Conservation (phyloP, 2,329 filamentous ascomycete genomes). For the Cladorrhinum sp. region DNA sequence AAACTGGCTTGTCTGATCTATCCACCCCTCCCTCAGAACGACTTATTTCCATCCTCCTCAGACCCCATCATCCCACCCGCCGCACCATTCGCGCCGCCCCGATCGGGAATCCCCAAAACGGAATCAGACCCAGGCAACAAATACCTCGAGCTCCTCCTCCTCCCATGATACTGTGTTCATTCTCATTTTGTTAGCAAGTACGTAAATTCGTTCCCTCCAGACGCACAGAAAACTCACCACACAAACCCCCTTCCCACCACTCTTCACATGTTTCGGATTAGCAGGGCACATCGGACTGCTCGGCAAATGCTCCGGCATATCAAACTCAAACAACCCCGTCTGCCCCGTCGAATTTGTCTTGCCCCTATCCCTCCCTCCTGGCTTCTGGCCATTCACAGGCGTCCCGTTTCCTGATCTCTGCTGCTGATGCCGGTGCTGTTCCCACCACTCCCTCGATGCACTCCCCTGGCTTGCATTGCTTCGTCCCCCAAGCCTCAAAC, state of each 20-base stretch:
- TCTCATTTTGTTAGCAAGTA: neutral
- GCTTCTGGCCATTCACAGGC: neutral
- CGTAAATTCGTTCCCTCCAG: neutral
- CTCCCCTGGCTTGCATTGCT: neutral
- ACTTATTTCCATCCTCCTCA: neutral
- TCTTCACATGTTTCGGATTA: constrained; percentile 40
- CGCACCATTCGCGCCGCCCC: neutral
- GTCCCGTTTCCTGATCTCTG: neutral
- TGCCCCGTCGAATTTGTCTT: neutral
- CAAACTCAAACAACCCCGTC: constrained; percentile 43
- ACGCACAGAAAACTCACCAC: constrained; percentile 32
- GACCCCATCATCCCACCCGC: neutral
- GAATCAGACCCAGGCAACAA: constrained; percentile 2
- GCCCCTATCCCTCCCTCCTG: neutral
- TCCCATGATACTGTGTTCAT: constrained; percentile 14
- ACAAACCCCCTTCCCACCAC: constrained; percentile 47
- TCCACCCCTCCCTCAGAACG: neutral
- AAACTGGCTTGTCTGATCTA: neutral
- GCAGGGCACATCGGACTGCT: constrained; percentile 51
- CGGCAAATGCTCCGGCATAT: constrained; percentile 50
- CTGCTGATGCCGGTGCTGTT: neutral
- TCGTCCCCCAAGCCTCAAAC: neutral
- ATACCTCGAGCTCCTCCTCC: constrained; percentile 10
- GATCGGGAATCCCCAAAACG: neutral
- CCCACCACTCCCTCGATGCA: constrained; percentile 20